Evolutionary conservation across 306 rosid genomes (phyloP), one percentile per base, ranked within the genome.

Genomic region (Vicia faba): DNA sequence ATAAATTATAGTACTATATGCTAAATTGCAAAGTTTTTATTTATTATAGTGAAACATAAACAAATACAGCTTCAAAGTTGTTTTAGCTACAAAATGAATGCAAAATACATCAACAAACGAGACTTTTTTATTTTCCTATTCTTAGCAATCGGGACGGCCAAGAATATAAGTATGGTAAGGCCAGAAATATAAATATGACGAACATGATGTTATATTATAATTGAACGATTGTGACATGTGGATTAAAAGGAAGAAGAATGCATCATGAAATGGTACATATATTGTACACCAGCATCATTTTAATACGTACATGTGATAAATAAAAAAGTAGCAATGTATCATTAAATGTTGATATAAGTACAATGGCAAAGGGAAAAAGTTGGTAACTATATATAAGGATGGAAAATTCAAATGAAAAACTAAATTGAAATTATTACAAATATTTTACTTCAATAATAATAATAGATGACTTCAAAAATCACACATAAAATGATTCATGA

Each of bases 241-340:
- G 23, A 20, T 20, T 51, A 48, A 40, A 40, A 40, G 45, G 45
- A 40, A 40, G 45, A 40, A 45, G 19, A 45, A 45, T 15, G 53
- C 16, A 14, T 6, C 23, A 15, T 46, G 53, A 46, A n/a, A n/a
- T n/a, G n/a, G n/a, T 46, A 46, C 20, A 45, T n/a, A 6, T 44
- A 13, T n/a, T n/a, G n/a, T n/a, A n/a, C n/a, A n/a, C n/a, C n/a
- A n/a, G n/a, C n/a, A n/a, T n/a, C n/a, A n/a, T n/a, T n/a, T n/a
- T n/a, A 44, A 46, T 46, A 46, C 14, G 51, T 15, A 46, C 51
- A 14, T 46, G 51, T 46, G 20, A 46, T 46, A 46, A 46, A 46
- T 46, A 46, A 46, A 46, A 46, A 23, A 15, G 23, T 15, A 15
- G 11, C 53, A 15, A 46, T 15, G 5, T 46, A 46, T 1, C 23